phyloP scores from a whole-genome alignment of 2,329 filamentous ascomycete species.

The Trichophyton simii region DNA sequence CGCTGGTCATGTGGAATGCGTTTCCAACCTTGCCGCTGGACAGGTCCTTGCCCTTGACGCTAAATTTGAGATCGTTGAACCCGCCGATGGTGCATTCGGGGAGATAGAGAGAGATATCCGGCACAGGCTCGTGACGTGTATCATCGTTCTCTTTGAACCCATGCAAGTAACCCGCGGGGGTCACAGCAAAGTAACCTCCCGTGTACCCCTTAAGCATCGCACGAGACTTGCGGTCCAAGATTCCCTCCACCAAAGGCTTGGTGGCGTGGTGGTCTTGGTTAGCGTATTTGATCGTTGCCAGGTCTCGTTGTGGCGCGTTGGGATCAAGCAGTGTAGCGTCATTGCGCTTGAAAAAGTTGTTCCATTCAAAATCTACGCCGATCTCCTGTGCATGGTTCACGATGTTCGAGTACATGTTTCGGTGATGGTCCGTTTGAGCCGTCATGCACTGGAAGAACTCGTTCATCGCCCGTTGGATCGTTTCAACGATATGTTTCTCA shows the following conservation, averaged over 20 bases:
- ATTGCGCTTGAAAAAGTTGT: conserved; percentile 63
- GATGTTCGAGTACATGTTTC: conserved; percentile 73
- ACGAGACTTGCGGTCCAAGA: conserved; percentile 78
- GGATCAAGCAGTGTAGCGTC: conserved; percentile 64
- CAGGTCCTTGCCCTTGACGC: conserved; percentile 86
- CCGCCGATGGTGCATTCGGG: conserved; percentile 74
- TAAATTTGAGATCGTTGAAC: conserved; percentile 70
- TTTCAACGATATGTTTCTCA: conserved; percentile 71
- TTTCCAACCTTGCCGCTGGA: conserved; percentile 63
- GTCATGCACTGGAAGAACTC: conserved; percentile 71
- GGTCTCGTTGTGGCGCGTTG: conserved; percentile 56
- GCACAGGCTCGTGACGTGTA: conserved; percentile 44
- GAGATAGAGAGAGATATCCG: conserved; percentile 81
- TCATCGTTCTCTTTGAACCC: conserved; percentile 91
- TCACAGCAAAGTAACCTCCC: conserved; percentile 79
- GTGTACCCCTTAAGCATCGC: conserved; percentile 70
- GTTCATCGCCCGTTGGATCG: conserved; percentile 68
- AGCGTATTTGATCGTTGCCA: conserved; percentile 66
- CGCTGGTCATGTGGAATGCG: conserved; percentile 66
- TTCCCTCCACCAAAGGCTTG: conserved; percentile 72
- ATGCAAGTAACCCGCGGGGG: conserved; percentile 76
- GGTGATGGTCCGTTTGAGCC: conserved; percentile 69
- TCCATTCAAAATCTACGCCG: conserved; percentile 82
- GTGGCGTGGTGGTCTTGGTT: conserved; percentile 78
- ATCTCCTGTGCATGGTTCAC: conserved; percentile 63